phyloP scores from a whole-genome alignment of 192 early-diverging fungal genomes.

The Coemansia reversa region DNA sequence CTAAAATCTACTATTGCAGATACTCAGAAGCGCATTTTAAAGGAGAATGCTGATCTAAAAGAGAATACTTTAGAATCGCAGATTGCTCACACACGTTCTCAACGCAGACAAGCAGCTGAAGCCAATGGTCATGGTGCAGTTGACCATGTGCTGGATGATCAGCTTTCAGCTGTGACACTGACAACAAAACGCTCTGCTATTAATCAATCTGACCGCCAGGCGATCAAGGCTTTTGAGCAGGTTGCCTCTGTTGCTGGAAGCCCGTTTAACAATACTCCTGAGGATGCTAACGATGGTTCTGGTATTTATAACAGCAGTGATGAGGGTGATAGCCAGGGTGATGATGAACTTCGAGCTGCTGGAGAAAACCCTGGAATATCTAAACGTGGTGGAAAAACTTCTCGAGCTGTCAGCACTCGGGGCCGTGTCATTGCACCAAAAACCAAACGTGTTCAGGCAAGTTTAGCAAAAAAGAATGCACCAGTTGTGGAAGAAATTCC shows the following conservation, averaged over 20 bases:
- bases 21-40: conserved; percentile 33
- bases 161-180: conserved; percentile 23
- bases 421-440: too few species aligned
- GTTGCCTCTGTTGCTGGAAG: conserved; percentile 1
- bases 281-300: background rate
- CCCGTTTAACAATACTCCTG: background rate
- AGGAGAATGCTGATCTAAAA: background rate
- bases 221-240: conserved; percentile 28
- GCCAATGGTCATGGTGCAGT: conserved; percentile 23
- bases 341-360: conserved; percentile 22
- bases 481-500: too few species aligned
- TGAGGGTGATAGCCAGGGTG: conserved; percentile 9
- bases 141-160: conserved; percentile 6
- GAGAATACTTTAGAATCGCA: conserved; percentile 14
- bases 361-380: background rate
- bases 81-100: conserved; percentile 16
- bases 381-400: too few species aligned
- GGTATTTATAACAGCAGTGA: background rate
- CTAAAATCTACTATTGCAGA: conserved; percentile 30
- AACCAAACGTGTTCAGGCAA: too few species aligned
- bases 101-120: conserved; percentile 23
- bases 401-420: too few species aligned
- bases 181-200: conserved; percentile 15
- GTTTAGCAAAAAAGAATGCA: too few species aligned
- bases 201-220: conserved; percentile 27